phyloP scores from a whole-genome alignment of 2,329 filamentous ascomycete species.

The Diaporthe sp. region DNA sequence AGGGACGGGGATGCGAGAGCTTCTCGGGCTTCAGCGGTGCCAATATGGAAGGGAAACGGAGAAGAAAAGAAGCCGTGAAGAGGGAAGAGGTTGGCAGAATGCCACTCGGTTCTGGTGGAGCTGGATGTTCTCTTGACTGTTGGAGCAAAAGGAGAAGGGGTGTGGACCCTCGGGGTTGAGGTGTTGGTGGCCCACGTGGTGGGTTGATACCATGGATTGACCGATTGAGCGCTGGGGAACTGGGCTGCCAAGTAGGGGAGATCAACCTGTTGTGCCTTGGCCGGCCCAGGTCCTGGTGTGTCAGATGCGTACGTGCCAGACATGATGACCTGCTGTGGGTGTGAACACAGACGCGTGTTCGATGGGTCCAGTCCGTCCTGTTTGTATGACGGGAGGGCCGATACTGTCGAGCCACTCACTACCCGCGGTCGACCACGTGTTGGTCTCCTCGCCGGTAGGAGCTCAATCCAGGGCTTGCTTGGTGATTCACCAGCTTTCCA shows the following conservation, averaged over 20 bases:
- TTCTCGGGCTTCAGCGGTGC: neutral
- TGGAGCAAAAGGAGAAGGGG: conserved; percentile 21
- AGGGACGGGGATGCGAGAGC: neutral
- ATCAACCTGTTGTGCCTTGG: neutral
- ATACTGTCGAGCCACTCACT: neutral
- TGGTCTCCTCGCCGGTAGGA: neutral
- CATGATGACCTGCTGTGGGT: conserved; percentile 2
- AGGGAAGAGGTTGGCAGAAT: neutral
- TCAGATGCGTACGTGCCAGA: conserved; percentile 11
- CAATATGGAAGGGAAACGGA: neutral
- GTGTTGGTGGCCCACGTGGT: conserved; percentile 4
- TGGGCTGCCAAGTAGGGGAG: neutral
- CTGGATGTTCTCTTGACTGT: neutral
- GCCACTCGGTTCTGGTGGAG: neutral
- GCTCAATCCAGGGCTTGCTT: neutral
- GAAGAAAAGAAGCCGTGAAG: neutral
- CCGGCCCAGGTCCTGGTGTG: neutral
- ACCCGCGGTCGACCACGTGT: too few relatives aligned
- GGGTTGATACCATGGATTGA: conserved; percentile 14
- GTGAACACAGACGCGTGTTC: conserved; percentile 19
- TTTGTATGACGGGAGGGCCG: neutral
- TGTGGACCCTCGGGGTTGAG: neutral
- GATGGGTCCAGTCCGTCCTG: neutral
- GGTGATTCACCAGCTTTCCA: too few relatives aligned
- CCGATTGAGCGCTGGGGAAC: conserved; percentile 16